Evolutionary conservation across 1,139 yeast species (phyloP), one percentile per base, ranked within the genome.

Genomic region (Kodamaea alishanica): DNA sequence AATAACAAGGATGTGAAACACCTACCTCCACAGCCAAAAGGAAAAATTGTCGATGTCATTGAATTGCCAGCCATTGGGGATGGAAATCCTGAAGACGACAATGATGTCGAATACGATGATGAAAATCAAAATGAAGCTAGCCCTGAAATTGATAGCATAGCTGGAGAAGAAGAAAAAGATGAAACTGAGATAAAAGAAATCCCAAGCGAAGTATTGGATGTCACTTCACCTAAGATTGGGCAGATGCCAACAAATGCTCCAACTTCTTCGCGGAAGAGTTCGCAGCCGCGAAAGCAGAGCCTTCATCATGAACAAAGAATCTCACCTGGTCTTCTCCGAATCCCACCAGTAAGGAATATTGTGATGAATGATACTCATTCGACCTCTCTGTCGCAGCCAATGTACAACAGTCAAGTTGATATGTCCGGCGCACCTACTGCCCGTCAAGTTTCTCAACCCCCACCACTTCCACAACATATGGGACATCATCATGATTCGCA

Each of bases 1-100:
- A 60, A 58, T 37, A 51, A 47, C 28, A 47, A 45, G 35, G 50
- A 46, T 24, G 31, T 33, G 33, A 40, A 43, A 28, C 37, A n/a
- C 9, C 23, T 12, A 31, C 46, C 26, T 34, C 43, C 9, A 12
- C 40, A 20, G 30, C 39, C 12, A 30, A 41, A 40, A 32, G 42
- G 32, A 12, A 36, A 44, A 27, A 35, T 45, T 6, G 39, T 44
- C n/a, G 51, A 48, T 32, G 46, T 45, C 8, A 34, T 47, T 20
- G 52, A 48, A 22, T 26, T 37, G 6, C 49, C 45, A 15, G 20
- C 4, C 20, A 15, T 32, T 10, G 33, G 24, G 8, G 24, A 32
- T 24, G 34, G 26, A 23, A 26, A 26, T 24, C 24, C 34, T 7
- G 34, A 25, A 6, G 23, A 25, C 6, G 27, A 9, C n/a, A 20